Percentiles rank a stretch among this genome's conserved stretches.
These are phyloP conservation scores for Entoloma clypeatum DNA, from an alignment of 1,284 basidiomycete genomes.

Conservation along the genomic window DNA sequence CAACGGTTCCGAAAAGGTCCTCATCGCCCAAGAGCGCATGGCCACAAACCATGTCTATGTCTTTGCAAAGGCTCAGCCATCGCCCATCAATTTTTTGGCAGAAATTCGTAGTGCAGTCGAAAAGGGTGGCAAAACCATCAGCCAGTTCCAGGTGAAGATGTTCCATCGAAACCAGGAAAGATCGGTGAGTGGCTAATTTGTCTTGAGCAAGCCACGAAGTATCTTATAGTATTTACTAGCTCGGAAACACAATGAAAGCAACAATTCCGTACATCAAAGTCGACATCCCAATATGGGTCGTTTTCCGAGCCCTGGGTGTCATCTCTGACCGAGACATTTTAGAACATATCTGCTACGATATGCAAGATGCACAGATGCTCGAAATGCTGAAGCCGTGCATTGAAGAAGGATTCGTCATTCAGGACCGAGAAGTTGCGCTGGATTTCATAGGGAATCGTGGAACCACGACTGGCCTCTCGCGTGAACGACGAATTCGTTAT, in stretches of 20 bases:
- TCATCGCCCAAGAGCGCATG: slow-evolving; percentile 99
- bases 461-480: slow-evolving; percentile 89
- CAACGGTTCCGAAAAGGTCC: slow-evolving; percentile 98
- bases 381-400: slow-evolving; percentile 99
- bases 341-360: slow-evolving; percentile 98
- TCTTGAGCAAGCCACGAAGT: background rate
- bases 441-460: slow-evolving; percentile 99
- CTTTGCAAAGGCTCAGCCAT: slow-evolving; percentile 97
- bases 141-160: slow-evolving; percentile 98
- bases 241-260: slow-evolving; percentile 94
- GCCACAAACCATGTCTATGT: slow-evolving; percentile 99
- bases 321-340: slow-evolving; percentile 98
- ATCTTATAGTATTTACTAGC: slow-evolving; percentile 36
- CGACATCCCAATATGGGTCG: slow-evolving; percentile 98
- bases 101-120: slow-evolving; percentile 98
- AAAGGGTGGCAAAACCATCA: slow-evolving; percentile 97
- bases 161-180: slow-evolving; percentile 88
- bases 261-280: slow-evolving; percentile 98
- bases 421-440: slow-evolving; percentile 93
- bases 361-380: slow-evolving; percentile 92
- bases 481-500: slow-evolving; percentile 91
- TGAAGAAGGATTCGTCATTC: slow-evolving; percentile 97
- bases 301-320: slow-evolving; percentile 97
- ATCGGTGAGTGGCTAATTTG: slow-evolving; percentile 53
- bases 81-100: slow-evolving; percentile 92